Evolutionary conservation across 2,329 filamentous ascomycete species (phyloP).

Genomic region (Stagonosporopsis vannaccii): DNA sequence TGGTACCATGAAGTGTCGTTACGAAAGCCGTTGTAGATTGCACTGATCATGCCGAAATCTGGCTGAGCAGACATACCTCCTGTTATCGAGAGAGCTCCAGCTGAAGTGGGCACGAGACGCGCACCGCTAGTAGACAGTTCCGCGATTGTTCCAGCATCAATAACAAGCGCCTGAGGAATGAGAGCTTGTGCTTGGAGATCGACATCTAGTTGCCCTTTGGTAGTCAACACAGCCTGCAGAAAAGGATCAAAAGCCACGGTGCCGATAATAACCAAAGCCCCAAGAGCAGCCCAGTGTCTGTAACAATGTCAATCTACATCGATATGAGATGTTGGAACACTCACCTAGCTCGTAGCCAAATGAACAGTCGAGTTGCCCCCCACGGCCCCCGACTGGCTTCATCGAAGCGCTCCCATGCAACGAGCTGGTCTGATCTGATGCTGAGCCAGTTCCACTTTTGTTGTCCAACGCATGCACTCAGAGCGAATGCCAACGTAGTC

Average conservation of each 20-base stretch:
- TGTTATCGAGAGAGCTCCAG: background rate
- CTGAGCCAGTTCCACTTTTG: constrained; percentile 24
- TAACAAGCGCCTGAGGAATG: background rate
- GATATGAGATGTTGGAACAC: background rate
- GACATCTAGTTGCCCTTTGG: constrained; percentile 1
- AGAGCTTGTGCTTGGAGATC: background rate
- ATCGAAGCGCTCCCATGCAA: constrained; percentile 20
- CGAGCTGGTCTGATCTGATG: constrained; percentile 1
- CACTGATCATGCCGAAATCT: constrained; percentile 20
- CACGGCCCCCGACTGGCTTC: constrained; percentile 22
- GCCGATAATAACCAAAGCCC: constrained; percentile 14
- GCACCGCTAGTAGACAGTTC: background rate
- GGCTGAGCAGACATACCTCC: background rate
- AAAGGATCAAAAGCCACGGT: constrained; percentile 20
- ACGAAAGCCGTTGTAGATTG: constrained; percentile 18
- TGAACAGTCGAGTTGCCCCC: constrained; percentile 16
- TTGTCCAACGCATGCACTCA: constrained; percentile 24
- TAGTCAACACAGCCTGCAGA: constrained; percentile 11
- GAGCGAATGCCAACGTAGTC: constrained; percentile 18
- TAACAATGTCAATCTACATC: background rate
- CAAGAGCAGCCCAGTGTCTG: constrained; percentile 18
- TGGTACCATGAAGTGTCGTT: background rate
- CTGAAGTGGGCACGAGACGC: background rate
- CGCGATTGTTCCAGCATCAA: background rate
- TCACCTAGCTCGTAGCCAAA: constrained; percentile 18